Evolutionary conservation across 768 basidiomycete species (phyloP), one percentile per base, ranked within the genome.

Genomic region (Mycena olivaceomarginata): DNA sequence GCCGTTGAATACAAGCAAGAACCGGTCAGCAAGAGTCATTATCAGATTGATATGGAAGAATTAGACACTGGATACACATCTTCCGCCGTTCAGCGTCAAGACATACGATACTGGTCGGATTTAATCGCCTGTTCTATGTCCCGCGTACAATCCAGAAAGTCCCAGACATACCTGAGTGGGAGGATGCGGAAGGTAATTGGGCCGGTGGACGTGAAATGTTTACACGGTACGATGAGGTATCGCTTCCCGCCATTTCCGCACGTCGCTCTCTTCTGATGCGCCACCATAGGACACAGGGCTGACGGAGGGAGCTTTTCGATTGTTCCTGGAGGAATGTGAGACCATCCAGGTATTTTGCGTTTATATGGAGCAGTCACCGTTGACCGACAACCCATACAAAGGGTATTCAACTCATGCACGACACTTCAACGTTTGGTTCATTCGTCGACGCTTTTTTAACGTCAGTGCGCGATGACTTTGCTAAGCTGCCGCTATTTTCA

Each of bases 281-380:
- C 67, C 31, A 10, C 39, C 25, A 9, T 72, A 96, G 95, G 90
- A 92, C 59, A 85, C 85, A n/a, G 90, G 90, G 66, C 80, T 96
- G 64, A 93, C 95, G 91, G 95, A 96, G 57, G 92, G 90, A 6
- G 87, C 92, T 15, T 86, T 96, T 67, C 90, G 95, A 20, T 85
- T 89, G 18, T 90, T 94, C 70, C 88, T 94, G 6, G 95, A 97
- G 82, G 95, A 95, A 78, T 95, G 94, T 81, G 90, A 96, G 82
- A 90, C 90, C 67, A 87, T 94, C 16, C 95, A 96, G 91, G 95
- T 94, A 78, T 45, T 57, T 69, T 66, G n/a, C 1, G 25, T 25
- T 16, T 48, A 41, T 57, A 22, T 64, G 13, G 25, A 70, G 37
- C 37, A 40, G 16, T 39, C 13, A 46, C 25, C 37, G 6, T 59